Evolutionary conservation across 1,284 basidiomycete species (phyloP).

Genomic region (Malassezia psittaci): DNA sequence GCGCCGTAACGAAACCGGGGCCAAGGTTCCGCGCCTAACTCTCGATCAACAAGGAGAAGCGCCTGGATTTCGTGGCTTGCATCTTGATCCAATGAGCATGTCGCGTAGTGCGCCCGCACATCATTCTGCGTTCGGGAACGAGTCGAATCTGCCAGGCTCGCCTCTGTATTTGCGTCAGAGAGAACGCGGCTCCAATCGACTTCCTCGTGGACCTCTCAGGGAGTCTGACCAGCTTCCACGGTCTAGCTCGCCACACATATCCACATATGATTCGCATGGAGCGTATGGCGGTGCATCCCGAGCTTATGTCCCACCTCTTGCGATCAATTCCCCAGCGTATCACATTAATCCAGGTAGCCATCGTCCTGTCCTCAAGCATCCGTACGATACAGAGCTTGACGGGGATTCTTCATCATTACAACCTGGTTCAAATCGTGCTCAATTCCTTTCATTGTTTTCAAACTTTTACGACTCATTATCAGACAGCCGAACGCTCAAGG

Average conservation of each 20-base stretch:
- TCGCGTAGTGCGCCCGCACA: slow-evolving; percentile 34
- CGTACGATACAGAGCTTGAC: neutral
- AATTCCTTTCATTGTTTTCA: slow-evolving; percentile 43
- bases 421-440: slow-evolving; percentile 20
- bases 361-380: neutral
- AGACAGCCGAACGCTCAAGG: slow-evolving; percentile 43
- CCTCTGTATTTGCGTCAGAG: slow-evolving; percentile 17
- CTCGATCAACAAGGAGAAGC: slow-evolving; percentile 23
- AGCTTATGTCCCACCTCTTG: slow-evolving; percentile 25
- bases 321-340: slow-evolving; percentile 42
- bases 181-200: neutral
- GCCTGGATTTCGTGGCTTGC: neutral
- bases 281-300: neutral
- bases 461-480: slow-evolving; percentile 42
- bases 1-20: slow-evolving; percentile 35
- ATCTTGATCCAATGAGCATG: neutral
- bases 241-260: neutral
- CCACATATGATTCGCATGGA: neutral
- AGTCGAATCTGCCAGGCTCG: slow-evolving; percentile 18
- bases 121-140: slow-evolving; percentile 30
- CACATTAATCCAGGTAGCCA: slow-evolving; percentile 23
- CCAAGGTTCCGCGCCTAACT: slow-evolving; percentile 36
- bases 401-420: neutral
- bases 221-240: neutral
- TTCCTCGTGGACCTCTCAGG: neutral